A percentile compares a stretch with the other conserved stretches of the same genome.
These are phyloP conservation scores for Geranium rotundifolium DNA, from an alignment of 345 rosid species.

Conservation along the genomic window DNA sequence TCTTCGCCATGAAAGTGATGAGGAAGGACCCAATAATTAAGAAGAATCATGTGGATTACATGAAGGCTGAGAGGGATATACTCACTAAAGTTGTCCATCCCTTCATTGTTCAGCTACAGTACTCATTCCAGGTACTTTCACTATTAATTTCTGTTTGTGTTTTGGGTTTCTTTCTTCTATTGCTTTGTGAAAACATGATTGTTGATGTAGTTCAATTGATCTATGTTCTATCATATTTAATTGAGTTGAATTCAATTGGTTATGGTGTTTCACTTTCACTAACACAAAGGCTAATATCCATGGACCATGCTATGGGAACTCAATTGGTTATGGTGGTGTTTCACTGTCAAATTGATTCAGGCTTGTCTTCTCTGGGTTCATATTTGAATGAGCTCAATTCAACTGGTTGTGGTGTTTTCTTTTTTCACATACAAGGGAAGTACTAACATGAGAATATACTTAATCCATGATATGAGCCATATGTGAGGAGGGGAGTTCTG, in stretches of 20 bases:
- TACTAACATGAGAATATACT: background rate
- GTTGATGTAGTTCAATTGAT: background rate
- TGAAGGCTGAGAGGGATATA: constrained; percentile 68
- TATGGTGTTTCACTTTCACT: no score
- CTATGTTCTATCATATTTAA: background rate
- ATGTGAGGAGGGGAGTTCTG: background rate
- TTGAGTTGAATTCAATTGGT: background rate
- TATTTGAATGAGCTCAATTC: no score
- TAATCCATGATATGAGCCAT: background rate
- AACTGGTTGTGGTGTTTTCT: no score
- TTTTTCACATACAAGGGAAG: background rate
- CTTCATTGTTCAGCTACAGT: constrained; percentile 58
- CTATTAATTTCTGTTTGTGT: background rate
- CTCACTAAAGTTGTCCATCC: constrained; percentile 64
- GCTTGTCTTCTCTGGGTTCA: no score
- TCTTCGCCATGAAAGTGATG: constrained; percentile 75
- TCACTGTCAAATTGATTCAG: no score
- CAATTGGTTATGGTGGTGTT: no score
- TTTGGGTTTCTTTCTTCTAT: background rate
- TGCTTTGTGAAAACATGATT: background rate
- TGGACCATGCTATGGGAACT: no score
- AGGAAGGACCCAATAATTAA: constrained; percentile 48
- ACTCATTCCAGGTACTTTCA: constrained; percentile 53
- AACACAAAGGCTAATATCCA: no score
- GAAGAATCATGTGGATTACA: constrained; percentile 68